phyloP scores from a whole-genome alignment of 1,284 basidiomycete species.

The Apiotrichum siamense region DNA sequence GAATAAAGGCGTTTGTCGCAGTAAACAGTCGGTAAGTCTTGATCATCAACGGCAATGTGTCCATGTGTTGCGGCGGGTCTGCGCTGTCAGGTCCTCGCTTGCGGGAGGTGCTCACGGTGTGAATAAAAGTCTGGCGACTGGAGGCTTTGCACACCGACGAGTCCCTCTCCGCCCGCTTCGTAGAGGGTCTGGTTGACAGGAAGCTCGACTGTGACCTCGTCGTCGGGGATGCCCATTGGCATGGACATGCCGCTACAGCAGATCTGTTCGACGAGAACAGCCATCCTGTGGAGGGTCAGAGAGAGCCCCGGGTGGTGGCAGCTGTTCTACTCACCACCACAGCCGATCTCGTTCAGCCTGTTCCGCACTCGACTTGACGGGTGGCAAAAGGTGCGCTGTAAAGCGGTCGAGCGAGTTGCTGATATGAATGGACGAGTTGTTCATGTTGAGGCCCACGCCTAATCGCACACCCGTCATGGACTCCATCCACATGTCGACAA shows the following conservation, averaged over 20 bases:
- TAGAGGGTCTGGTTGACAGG: constrained; percentile 30
- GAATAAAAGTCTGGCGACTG: constrained; percentile 21
- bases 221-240: constrained; percentile 18
- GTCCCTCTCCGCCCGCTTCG: constrained; percentile 14
- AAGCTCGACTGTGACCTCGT: constrained; percentile 40
- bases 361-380: constrained; percentile 20
- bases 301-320: no score
- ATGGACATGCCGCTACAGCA: constrained; percentile 1
- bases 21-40: constrained; percentile 56
- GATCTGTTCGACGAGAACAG: constrained; percentile 25
- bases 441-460: constrained; percentile 27
- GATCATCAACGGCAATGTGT: constrained; percentile 59
- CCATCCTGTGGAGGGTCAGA: constrained; percentile 21
- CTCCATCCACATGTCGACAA: constrained; percentile 38
- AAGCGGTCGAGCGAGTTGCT: constrained; percentile 12
- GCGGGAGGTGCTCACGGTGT: constrained; percentile 7
- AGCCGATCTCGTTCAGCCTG: constrained; percentile 36
- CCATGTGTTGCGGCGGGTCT: constrained; percentile 27
- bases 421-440: constrained; percentile 25
- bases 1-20: constrained; percentile 30
- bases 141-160: constrained; percentile 31
- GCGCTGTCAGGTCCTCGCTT: not conserved
- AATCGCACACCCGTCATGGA: constrained; percentile 27
- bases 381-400: constrained; percentile 11
- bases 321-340: constrained; percentile 30